phyloP scores from a whole-genome alignment of 352 stramenopile species.

The Globisporangium megalacanthum region DNA sequence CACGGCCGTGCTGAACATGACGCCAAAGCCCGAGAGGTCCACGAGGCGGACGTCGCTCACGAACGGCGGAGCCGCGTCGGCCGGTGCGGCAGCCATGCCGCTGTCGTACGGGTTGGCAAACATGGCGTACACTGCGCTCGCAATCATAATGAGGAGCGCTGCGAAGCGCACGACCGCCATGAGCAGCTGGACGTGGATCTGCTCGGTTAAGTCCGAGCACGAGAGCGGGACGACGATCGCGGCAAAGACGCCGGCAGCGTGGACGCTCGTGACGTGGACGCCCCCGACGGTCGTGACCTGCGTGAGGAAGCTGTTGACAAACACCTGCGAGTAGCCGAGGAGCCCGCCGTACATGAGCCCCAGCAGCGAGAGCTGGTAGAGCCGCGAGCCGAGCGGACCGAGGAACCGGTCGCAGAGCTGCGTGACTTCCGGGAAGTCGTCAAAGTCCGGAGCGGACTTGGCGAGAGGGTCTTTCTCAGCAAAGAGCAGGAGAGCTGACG shows the following conservation, averaged over 20 bases:
- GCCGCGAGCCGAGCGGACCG: conserved; percentile 41
- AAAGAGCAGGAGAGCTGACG: conserved; percentile 15
- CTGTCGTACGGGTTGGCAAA: conserved; percentile 63
- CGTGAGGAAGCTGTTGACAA: conserved; percentile 79
- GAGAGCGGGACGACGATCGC: conserved; percentile 85
- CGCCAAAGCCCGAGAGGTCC: conserved; percentile 72
- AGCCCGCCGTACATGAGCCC: conserved; percentile 88
- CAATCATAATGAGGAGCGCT: conserved; percentile 87
- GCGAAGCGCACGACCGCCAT: conserved; percentile 87
- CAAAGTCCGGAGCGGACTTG: conserved; percentile 15
- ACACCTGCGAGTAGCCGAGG: conserved; percentile 89
- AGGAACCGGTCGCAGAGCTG: conserved; percentile 74
- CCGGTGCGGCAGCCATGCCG: conserved; percentile 11
- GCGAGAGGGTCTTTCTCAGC: conserved; percentile 9
- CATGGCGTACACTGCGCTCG: conserved; percentile 71
- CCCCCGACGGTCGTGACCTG: conserved; percentile 55
- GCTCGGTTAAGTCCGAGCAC: conserved; percentile 85
- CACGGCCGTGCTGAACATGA: conserved; percentile 88
- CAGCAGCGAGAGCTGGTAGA: conserved; percentile 86
- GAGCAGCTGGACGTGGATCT: conserved; percentile 82
- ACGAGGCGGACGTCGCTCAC: conserved; percentile 60
- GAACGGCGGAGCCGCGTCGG: conserved; percentile 19
- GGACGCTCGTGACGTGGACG: conserved; percentile 44
- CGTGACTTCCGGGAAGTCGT: conserved; percentile 77
- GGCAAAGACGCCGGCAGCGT: conserved; percentile 70